Base-by-base conservation (phyloP, 2,329 filamentous ascomycete genomes). In the Verruconis gallopava region DNA sequence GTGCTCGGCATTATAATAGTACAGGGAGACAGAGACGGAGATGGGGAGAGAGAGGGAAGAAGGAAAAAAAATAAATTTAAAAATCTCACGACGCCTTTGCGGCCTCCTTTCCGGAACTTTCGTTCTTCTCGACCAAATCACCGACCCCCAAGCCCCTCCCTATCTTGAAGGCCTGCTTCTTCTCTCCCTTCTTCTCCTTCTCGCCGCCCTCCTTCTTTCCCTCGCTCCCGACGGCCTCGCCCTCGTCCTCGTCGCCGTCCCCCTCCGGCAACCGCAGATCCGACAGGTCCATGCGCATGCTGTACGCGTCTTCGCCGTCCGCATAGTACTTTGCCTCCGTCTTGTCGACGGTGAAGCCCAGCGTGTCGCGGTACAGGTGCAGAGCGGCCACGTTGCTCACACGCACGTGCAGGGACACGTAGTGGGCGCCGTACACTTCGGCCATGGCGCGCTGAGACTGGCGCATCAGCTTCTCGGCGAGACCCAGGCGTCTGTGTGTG, bases 381-480 rank as follows among this genome's bases (percentile, higher is more conserved):
- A 94, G 75, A 19, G 91, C 91, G 4, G 91, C 91, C 47, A 75
- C 75, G 70, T 98, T 98, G 62, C 83, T 91, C 41, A 94, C 77
- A 55, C 91, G 88, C 49, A 98, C 91, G 68, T 98, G 91, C 22
- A 98, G 76, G 22, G 84, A 93, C 56, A 98, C 89, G 67, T 95
- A 96, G 58, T 82, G 75, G 1, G 88, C 91, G 54, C 77, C 75
- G 59, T 89, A 95, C 22, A 84, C 88, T 63, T 98, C 91, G 46
- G 88, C 86, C 91, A 98, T 98, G 53, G 91, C 91, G 53, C 85
- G 75, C 67, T 95, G 84, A 89, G 50, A 21, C 69, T 96, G 91
- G 40, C 88, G 72, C 91, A 98, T 98, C 52, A 98, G 68, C 69
- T 94, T 93, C 72, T 98, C 91, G 5, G 91, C 91, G 50, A 98